Evolutionary conservation across 768 basidiomycete species (phyloP).

Genomic region (Lenzites betulinus): DNA sequence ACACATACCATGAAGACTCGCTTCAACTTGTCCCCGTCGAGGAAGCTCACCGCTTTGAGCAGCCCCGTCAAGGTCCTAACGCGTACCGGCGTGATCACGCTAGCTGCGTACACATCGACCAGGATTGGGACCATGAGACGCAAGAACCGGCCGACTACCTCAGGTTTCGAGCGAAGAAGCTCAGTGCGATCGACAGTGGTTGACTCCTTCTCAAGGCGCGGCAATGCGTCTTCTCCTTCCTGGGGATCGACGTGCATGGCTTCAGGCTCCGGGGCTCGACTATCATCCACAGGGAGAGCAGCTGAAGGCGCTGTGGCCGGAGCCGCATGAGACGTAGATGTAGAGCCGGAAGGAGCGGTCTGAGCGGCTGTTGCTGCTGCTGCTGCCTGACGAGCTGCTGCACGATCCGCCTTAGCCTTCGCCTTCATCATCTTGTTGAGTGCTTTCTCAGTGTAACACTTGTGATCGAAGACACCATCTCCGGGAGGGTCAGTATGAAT

Average conservation of each 20-base stretch:
- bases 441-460: conserved; percentile 85
- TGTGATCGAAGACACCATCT: conserved; percentile 97
- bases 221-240: conserved; percentile 20
- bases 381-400: conserved; percentile 62
- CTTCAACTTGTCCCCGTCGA: conserved; percentile 74
- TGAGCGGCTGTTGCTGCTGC: conserved; percentile 26
- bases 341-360: conserved; percentile 20
- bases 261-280: conserved; percentile 6
- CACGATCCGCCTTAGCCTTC: conserved; percentile 80
- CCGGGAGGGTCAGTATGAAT: background rate
- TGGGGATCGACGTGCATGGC: conserved; percentile 11
- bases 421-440: conserved; percentile 75
- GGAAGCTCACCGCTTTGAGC: conserved; percentile 89
- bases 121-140: conserved; percentile 89
- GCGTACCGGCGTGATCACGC: conserved; percentile 84
- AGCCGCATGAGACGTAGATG: background rate
- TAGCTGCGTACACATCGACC: conserved; percentile 99
- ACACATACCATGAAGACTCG: conserved; percentile 72
- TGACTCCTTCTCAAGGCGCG: conserved; percentile 35
- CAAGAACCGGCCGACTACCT: conserved; percentile 85
- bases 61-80: conserved; percentile 87
- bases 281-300: conserved; percentile 21
- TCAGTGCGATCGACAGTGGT: conserved; percentile 61
- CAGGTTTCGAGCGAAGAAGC: conserved; percentile 69
- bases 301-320: conserved; percentile 20